Base-by-base conservation (phyloP, 306 rosid genomes). In the Begonia masoniana region DNA sequence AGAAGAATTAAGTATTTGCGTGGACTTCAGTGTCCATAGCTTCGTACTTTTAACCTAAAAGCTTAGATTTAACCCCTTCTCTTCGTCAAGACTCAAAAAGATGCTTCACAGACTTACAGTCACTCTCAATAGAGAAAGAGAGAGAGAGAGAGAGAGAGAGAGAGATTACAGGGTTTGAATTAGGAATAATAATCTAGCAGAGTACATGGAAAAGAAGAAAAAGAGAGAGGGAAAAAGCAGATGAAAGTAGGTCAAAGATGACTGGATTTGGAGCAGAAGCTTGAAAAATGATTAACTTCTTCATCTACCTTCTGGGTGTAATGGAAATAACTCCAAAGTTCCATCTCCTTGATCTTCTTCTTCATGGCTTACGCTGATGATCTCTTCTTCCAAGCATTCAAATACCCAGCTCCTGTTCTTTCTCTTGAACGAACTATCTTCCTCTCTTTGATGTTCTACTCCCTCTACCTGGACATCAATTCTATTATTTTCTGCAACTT, bases 281-380 rank as follows among this genome's bases (percentile, higher is more conserved):
- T 23, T 31, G 8, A 31, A 31, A 31, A 31, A 31, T 7, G 39
- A 5, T 31, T 5, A 31, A 31, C 56, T 58, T 47, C 54, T 55
- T 83, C 78, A 65, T 76, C 77, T 77, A 51, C 95, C 79, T 79
- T 88, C 97, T 16, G 97, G 97, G 71, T 80, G 95, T 63, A 88
- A 66, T 35, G 97, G 97, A 68, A 88, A 88, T 50, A 88, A 87
- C 80, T 88, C 86, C 68, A 88, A 72, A 59, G 95, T 88, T 73
- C 73, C 78, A 51, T 76, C 75, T 51, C 76, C 88, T 23, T 31
- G 39, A 31, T 75, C 84, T 13, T 71, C 78, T 45, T 68, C 69
- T 49, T 58, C 56, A 52, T 69, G 51, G 7, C 58, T 53, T 53
- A 36, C 43, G 65, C 39, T 31, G 39, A 48, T 56, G 12, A 55